Evolutionary conservation across 2,329 filamentous ascomycete genomes (phyloP).

Genomic region (Teratosphaeria viscida): DNA sequence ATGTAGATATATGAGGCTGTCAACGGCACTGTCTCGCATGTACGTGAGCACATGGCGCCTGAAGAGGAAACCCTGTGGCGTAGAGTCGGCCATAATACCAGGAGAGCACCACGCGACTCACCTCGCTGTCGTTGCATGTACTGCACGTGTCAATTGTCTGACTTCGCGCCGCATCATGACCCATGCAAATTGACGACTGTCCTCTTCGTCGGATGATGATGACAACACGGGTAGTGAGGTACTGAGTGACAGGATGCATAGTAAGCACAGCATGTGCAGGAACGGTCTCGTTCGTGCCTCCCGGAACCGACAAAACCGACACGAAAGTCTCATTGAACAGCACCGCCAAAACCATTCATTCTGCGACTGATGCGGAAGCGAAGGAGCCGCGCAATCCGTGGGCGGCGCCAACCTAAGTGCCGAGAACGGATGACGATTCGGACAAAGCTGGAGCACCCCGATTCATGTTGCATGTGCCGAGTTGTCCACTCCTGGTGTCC

Average conservation of each 20-base stretch:
- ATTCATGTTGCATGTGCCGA: neutral
- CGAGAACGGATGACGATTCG: neutral
- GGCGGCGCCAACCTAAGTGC: neutral
- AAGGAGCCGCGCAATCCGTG: neutral
- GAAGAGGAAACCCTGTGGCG: neutral
- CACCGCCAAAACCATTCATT: neutral
- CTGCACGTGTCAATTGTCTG: neutral
- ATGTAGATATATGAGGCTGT: conserved; percentile 11
- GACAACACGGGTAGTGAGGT: too few species aligned
- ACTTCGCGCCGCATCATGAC: neutral
- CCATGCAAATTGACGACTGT: too few species aligned
- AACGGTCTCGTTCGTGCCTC: neutral
- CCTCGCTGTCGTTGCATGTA: too few species aligned
- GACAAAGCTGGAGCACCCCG: neutral
- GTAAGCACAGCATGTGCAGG: neutral
- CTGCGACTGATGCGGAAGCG: neutral
- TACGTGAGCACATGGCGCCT: neutral
- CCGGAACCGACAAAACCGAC: neutral
- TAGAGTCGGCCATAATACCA: too few species aligned
- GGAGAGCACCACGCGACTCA: too few species aligned
- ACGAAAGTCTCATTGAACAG: neutral
- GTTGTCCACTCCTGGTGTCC: neutral
- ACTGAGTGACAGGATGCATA: neutral
- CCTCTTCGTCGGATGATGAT: too few species aligned
- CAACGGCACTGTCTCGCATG: neutral